Base-by-base conservation (phyloP, 345 rosid genomes). In the Heritiera littoralis region DNA sequence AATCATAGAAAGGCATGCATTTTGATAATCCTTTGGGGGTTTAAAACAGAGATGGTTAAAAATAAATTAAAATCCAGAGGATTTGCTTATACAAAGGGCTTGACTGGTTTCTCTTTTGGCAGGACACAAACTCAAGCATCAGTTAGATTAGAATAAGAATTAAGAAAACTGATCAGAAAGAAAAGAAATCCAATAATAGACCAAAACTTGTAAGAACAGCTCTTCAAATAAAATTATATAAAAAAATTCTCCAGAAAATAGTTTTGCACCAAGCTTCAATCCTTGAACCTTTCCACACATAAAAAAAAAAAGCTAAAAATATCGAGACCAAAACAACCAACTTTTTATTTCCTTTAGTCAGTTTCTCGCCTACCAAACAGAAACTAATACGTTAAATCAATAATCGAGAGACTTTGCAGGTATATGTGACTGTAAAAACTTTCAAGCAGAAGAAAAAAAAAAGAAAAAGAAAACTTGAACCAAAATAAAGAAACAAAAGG, bases 281-380 rank as follows among this genome's bases (percentile, higher is more conserved):
- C 38, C 38, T 70, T 48, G 38, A 74, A 17, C 9, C 65, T 56
- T 55, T 1, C 67, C 68, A n/a, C 68, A 14, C 1, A 3, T 1
- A 41, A 41, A 41, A 41, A 41, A 41, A 41, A 41, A 41, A 41
- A 41, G 4, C 38, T 1, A 35, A 40, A 66, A 0, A 66, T 1
- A 66, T 41, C 2, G 17, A 18, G 52, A n/a, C 30, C 15, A 67
- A 43, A 10, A 13, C 17, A 23, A 13, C 56, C 56, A 28, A 48
- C 56, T 2, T 23, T 12, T 23, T 35, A 1, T 69, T 46, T 48
- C 56, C 30, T 23, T n/a, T 48, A 2, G 46, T 69, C 38, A 23
- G 35, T 20, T 69, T 69, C 40, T 48, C 56, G 48, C 13, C 74
- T 23, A 48, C 74, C 74, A 69, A 69, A 69, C 56, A 69, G 56